A percentile compares a stretch with the other conserved stretches of the same genome.
Evolutionary conservation across 2,329 filamentous ascomycete species (phyloP).

Genomic region (Penicillium capsulatum): DNA sequence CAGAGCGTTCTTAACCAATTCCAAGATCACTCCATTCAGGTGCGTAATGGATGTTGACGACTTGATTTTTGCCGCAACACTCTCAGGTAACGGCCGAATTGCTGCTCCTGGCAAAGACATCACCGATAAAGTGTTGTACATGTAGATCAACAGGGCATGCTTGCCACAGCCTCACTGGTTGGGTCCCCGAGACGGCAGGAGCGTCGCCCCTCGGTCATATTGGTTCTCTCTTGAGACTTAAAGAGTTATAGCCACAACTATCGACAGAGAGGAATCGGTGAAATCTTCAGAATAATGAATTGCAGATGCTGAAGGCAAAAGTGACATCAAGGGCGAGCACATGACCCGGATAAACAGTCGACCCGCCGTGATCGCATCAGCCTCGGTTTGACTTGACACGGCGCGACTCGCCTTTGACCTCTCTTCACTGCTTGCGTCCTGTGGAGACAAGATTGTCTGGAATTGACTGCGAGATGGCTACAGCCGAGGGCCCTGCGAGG

Average conservation of each 20-base stretch:
- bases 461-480: slow-evolving; percentile 26
- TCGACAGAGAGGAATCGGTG: too few species aligned
- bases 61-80: slow-evolving; percentile 73
- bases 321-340: slow-evolving; percentile 19
- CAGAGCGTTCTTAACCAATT: slow-evolving; percentile 76
- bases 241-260: not conserved
- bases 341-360: slow-evolving; percentile 27
- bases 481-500: slow-evolving; percentile 36
- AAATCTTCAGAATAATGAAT: not conserved
- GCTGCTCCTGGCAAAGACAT: slow-evolving; percentile 25
- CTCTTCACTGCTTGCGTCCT: slow-evolving; percentile 6
- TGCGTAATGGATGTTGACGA: slow-evolving; percentile 77
- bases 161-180: slow-evolving; percentile 5
- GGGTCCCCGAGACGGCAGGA: slow-evolving; percentile 3
- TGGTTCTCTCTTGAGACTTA: not conserved
- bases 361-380: slow-evolving; percentile 13
- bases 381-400: slow-evolving; percentile 6
- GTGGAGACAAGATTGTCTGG: slow-evolving; percentile 2
- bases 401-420: slow-evolving; percentile 8
- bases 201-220: slow-evolving; percentile 7
- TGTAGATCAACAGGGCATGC: slow-evolving; percentile 8
- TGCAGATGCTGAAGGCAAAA: not conserved
- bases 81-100: slow-evolving; percentile 66
- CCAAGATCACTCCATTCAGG: slow-evolving; percentile 65
- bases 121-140: slow-evolving; percentile 1